These are phyloP conservation scores for Podospora pseudoanserina DNA, from an alignment of 495 filamentous ascomycete genomes.

Conservation along the genomic window DNA sequence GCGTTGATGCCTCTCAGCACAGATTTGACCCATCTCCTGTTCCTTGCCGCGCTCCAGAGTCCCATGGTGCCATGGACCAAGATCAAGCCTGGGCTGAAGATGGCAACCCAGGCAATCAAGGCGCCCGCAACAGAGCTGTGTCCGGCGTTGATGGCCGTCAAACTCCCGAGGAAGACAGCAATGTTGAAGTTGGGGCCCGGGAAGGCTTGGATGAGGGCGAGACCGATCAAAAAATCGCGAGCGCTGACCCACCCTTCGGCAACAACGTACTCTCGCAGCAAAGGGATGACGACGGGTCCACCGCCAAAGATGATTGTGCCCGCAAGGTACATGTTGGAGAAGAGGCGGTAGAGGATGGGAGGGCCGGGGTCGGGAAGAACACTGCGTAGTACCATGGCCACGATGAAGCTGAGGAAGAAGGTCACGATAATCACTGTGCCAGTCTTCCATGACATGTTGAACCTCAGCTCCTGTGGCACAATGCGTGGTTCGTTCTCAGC, in stretches of 20 bases:
- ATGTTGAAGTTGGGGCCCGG: slow-evolving; percentile 90
- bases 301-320: slow-evolving; percentile 90
- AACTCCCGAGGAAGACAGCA: slow-evolving; percentile 68
- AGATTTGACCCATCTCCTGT: slow-evolving; percentile 50
- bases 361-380: slow-evolving; percentile 36
- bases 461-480: slow-evolving; percentile 38
- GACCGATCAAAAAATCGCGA: slow-evolving; percentile 76
- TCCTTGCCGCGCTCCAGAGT: slow-evolving; percentile 62
- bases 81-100: slow-evolving; percentile 68
- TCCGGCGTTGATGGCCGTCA: slow-evolving; percentile 47
- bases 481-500: slow-evolving; percentile 36
- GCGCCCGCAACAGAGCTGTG: slow-evolving; percentile 43
- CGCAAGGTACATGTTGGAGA: slow-evolving; percentile 78
- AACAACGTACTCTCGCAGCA: slow-evolving; percentile 75
- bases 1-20: slow-evolving; percentile 70
- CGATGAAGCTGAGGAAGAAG: slow-evolving; percentile 60
- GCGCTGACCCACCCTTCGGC: slow-evolving; percentile 74
- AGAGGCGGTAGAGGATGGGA: slow-evolving; percentile 58
- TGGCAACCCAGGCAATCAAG: slow-evolving; percentile 62
- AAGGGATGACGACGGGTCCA: slow-evolving; percentile 79
- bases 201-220: slow-evolving; percentile 79
- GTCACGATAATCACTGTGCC: slow-evolving; percentile 46
- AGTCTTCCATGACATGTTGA: slow-evolving; percentile 43
- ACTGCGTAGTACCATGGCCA: slow-evolving; percentile 57
- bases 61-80: slow-evolving; percentile 65